These are phyloP conservation scores for Heterobasidion occidentale DNA, from an alignment of 1,284 basidiomycete genomes.

Conservation along the genomic window DNA sequence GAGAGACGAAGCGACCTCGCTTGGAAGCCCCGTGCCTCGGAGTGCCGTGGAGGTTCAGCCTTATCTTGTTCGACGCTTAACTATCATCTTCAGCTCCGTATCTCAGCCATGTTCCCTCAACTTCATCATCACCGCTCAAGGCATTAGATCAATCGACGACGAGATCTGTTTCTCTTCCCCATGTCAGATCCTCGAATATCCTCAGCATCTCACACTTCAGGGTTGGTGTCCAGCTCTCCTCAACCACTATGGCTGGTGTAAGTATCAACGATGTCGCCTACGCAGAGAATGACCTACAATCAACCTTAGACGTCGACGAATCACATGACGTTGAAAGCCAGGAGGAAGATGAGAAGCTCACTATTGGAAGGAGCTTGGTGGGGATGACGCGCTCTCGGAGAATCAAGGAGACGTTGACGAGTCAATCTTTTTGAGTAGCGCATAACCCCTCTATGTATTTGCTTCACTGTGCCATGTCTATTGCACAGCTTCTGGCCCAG, in stretches of 20 bases:
- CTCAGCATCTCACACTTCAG: neutral
- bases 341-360: conserved; percentile 12
- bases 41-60: conserved; percentile 4
- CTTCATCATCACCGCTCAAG: conserved; percentile 59
- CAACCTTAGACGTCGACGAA: neutral
- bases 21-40: conserved; percentile 11
- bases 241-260: conserved; percentile 6
- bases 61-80: conserved; percentile 52
- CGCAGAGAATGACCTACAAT: conserved; percentile 6
- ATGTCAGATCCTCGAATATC: neutral
- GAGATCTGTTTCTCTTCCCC: conserved; percentile 15
- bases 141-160: conserved; percentile 34
- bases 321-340: conserved; percentile 1
- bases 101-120: conserved; percentile 54
- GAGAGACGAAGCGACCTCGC: conserved; percentile 26
- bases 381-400: neutral
- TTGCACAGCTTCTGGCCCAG: too few relatives aligned
- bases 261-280: conserved; percentile 9
- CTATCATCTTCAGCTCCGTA: conserved; percentile 70
- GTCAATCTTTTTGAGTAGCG: too few relatives aligned
- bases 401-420: too few relatives aligned
- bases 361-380: conserved; percentile 16
- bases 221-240: neutral
- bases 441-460: too few relatives aligned
- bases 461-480: too few relatives aligned